These are phyloP conservation scores for Domatiomyces catenatus DNA, from an alignment of 2,329 filamentous ascomycete genomes.

Conservation along the genomic window DNA sequence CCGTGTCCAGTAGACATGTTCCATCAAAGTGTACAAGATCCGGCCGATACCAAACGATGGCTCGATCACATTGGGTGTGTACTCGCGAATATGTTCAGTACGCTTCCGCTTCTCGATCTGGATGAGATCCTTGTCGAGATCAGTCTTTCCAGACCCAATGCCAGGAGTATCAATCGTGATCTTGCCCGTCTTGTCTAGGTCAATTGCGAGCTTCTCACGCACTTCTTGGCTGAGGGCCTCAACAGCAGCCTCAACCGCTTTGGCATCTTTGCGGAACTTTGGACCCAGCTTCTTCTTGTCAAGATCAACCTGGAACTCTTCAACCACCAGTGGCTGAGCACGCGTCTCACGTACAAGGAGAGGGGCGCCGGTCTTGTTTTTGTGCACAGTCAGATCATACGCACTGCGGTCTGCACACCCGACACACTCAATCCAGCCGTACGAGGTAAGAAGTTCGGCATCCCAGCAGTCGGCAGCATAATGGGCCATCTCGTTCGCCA, in stretches of 20 bases:
- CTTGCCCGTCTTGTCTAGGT: constrained; percentile 58
- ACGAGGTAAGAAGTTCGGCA: constrained; percentile 76
- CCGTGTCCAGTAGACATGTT: constrained; percentile 91
- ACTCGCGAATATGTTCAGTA: constrained; percentile 72
- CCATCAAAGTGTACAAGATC: constrained; percentile 82
- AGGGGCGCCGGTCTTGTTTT: constrained; percentile 77
- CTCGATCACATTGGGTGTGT: constrained; percentile 90
- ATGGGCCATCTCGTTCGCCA: constrained; percentile 81
- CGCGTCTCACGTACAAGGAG: constrained; percentile 72
- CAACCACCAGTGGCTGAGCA: constrained; percentile 59
- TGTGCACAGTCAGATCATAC: constrained; percentile 84
- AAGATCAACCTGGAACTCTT: constrained; percentile 77
- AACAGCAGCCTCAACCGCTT: constrained; percentile 66
- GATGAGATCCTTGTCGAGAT: constrained; percentile 65
- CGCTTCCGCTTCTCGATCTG: constrained; percentile 71
- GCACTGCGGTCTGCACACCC: constrained; percentile 92
- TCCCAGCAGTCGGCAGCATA: constrained; percentile 98
- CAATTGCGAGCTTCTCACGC: constrained; percentile 62
- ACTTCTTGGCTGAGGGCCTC: constrained; percentile 62
- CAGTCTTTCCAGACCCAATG: constrained; percentile 55
- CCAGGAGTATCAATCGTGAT: constrained; percentile 59
- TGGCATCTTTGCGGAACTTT: constrained; percentile 86
- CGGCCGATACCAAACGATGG: constrained; percentile 94
- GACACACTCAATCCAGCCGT: constrained; percentile 97
- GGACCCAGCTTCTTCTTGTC: constrained; percentile 95